These are phyloP conservation scores for Vitellaria paradoxa DNA, from an alignment of 179 eudicot species.

Conservation along the genomic window DNA sequence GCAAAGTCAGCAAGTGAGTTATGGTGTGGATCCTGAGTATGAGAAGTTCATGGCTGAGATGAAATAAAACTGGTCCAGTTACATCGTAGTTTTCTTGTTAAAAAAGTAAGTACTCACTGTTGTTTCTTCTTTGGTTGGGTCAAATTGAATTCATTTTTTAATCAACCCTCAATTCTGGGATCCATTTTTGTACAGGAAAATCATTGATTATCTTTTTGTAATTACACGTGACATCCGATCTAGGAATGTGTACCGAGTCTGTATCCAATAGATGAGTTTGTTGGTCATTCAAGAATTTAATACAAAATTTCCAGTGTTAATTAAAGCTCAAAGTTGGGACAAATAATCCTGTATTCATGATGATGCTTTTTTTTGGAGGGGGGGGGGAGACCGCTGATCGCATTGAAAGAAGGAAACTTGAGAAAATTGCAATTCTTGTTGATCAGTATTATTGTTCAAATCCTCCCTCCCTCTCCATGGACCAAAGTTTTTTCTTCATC, in stretches of 20 bases:
- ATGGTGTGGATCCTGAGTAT: conserved; percentile 63
- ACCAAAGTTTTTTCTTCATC: too few relatives aligned
- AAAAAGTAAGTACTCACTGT: conserved; percentile 29
- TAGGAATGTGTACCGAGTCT: background rate
- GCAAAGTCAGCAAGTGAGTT: conserved; percentile 40
- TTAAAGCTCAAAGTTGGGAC: conserved; percentile 5
- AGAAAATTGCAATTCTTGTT: background rate
- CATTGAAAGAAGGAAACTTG: background rate
- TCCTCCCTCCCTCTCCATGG: too few relatives aligned
- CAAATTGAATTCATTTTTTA: background rate
- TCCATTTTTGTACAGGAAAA: background rate
- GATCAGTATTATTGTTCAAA: background rate
- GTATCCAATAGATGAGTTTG: background rate
- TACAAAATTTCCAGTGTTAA: background rate
- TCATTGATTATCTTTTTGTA: background rate
- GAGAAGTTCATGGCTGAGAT: conserved; percentile 89
- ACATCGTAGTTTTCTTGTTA: conserved; percentile 2
- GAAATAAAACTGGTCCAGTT: conserved; percentile 35
- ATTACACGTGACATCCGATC: background rate
- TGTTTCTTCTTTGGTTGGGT: background rate
- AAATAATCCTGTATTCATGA: background rate
- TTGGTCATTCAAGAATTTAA: background rate
- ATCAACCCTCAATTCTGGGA: background rate
- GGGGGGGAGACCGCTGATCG: background rate
- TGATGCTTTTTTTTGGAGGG: background rate